Base-by-base conservation (phyloP, 768 basidiomycete genomes). In the Kwoniella botswanensis region DNA sequence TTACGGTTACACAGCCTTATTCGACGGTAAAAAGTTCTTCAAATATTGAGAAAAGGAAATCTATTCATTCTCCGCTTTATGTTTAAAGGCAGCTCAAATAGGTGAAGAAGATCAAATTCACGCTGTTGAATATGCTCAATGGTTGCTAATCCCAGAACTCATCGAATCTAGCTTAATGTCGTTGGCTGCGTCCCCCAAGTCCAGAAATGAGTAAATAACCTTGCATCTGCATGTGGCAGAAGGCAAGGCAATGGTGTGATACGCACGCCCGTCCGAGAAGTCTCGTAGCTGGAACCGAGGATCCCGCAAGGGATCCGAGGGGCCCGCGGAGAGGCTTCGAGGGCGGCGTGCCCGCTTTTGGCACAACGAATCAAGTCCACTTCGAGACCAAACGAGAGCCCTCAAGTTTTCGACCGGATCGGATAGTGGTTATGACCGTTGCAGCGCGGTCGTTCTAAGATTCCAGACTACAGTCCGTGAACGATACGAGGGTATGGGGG, bases 381-480 rank as follows among this genome's bases (percentile, higher is more conserved):
- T 50, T 50, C 46, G 46, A 50, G 12, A 50, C 46, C 46, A 50
- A 50, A 50, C 46, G 3, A 50, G 6, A 50, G 46, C 46, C 15
- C 46, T 15, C 46, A 50, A 50, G 46, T 13, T 13, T 0, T 1
- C 5, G 46, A 15, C 46, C 46, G 46, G 46, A 50, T 50, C 46
- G 46, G 46, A 50, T 50, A 50, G 46, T 50, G 46, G 46, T 50
- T 50, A 50, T 50, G 46, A 50, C 46, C 46, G 46, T 50, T 50
- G 46, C 46, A 15, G 46, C 46, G 46, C 18, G 46, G 13, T 18
- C 18, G 46, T 50, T 50, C 46, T 50, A 18, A 50, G 1, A 18
- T 50, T 6, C 46, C 46, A 50, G 46, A 2, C 46, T 4, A 15
- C 46, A 15, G 10, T 50, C 12, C 46, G 46, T 15, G 0, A 50